A percentile compares a stretch with the other conserved stretches of the same genome.
Evolutionary conservation across 1,139 yeast genomes (phyloP).

Genomic region (Wickerhamiella pararugosa): DNA sequence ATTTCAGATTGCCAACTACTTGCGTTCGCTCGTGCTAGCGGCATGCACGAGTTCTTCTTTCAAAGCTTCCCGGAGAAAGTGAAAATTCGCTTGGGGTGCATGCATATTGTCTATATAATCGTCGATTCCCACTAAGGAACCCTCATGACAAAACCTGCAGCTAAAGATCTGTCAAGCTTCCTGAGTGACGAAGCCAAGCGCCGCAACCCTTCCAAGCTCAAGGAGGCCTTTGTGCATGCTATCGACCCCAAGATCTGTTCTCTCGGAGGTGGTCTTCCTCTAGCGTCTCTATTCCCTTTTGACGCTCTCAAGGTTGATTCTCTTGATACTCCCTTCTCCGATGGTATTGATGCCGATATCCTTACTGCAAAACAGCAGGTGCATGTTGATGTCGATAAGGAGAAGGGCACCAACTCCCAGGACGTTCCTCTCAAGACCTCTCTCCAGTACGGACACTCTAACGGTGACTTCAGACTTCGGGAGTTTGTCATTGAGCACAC

Average conservation of each 20-base stretch:
- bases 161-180: constrained; percentile 62
- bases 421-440: constrained; percentile 70
- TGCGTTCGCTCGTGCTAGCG: not conserved
- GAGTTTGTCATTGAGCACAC: constrained; percentile 70
- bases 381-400: constrained; percentile 32
- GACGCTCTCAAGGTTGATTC: constrained; percentile 53
- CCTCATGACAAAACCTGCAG: constrained; percentile 16
- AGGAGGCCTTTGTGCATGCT: constrained; percentile 67
- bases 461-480: constrained; percentile 60
- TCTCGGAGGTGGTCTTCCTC: constrained; percentile 91
- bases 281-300: constrained; percentile 85
- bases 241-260: constrained; percentile 64
- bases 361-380: constrained; percentile 33
- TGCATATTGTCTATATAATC: too few species aligned
- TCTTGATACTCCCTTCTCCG: constrained; percentile 60
- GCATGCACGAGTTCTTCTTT: not conserved
- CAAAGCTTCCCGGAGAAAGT: not conserved
- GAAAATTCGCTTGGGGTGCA: too few species aligned
- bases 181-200: constrained; percentile 65
- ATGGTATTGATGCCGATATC: constrained; percentile 60
- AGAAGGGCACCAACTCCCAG: constrained; percentile 25
- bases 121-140: not conserved
- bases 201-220: constrained; percentile 69
- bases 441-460: constrained; percentile 81
- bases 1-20: not conserved